These are phyloP conservation scores for Boletus reticulatus DNA, from an alignment of 768 basidiomycete genomes.

Conservation along the genomic window DNA sequence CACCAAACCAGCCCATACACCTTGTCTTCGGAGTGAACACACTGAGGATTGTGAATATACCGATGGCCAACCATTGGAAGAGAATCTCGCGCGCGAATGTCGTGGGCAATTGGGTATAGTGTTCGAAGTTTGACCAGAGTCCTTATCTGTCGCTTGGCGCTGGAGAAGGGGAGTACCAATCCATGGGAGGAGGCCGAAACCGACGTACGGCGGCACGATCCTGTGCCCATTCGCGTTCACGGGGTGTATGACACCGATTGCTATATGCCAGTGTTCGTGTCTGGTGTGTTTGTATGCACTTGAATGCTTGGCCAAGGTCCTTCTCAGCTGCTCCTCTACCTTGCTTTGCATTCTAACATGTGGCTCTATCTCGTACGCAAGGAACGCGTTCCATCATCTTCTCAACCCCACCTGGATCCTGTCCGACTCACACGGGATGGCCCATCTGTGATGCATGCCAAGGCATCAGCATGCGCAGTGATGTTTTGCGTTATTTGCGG, in stretches of 20 bases:
- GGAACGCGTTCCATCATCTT: constrained; percentile 16
- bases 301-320: constrained; percentile 29
- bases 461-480: constrained; percentile 31
- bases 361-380: neutral
- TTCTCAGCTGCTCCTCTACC: neutral
- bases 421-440: constrained; percentile 8
- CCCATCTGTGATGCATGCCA: constrained; percentile 19
- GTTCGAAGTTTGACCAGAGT: constrained; percentile 42
- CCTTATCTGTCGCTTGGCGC: neutral
- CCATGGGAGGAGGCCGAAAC: neutral
- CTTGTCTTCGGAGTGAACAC: constrained; percentile 57
- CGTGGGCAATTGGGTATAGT: constrained; percentile 47
- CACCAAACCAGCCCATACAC: constrained; percentile 58
- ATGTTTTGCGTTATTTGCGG: constrained; percentile 25
- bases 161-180: neutral
- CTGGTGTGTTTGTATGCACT: constrained; percentile 34
- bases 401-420: constrained; percentile 4
- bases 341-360: neutral
- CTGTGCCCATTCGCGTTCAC: constrained; percentile 7
- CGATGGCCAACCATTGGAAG: constrained; percentile 60
- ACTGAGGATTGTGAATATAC: constrained; percentile 71
- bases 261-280: too few relatives aligned
- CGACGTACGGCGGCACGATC: neutral
- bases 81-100: constrained; percentile 45
- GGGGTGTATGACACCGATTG: neutral